Base-by-base conservation (phyloP, 1,139 yeast genomes). In the Debaryomyces singareniensis region DNA sequence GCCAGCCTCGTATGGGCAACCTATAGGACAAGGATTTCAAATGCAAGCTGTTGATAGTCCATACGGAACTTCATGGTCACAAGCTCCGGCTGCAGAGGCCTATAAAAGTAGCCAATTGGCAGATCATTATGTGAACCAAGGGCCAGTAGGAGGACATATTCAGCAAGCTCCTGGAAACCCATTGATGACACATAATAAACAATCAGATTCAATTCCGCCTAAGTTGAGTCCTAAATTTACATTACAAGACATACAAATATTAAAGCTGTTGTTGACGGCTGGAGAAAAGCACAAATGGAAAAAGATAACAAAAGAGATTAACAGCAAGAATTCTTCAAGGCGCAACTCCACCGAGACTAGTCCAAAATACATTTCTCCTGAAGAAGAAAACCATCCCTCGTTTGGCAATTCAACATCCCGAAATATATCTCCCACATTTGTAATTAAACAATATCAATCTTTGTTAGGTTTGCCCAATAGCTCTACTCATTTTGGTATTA, bases 281-380 rank as follows among this genome's bases (percentile, higher is more conserved):
- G 71, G 70, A 5, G 71, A 65, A 35, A 65, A 65, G 37, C 58
- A 61, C 44, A 65, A 65, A 41, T 65, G 71, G 71, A 65, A 65
- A 41, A 68, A 61, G 40, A 61, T 65, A 37, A 65, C 71, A 27
- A 63, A 60, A 40, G 69, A 63, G 34, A 61, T 65, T 31, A 65
- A 65, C 39, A 37, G 37, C 30, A 49, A 46, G 25, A 46, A 50
- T 13, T 51, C 53, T 28, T 38, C 38, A 18, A 34, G 43, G 29
- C 32, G 38, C 27, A 34, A 32, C 20, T 25, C 40, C 15, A 13
- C 31, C 20, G 15, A 14, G 16, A 5, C 14, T 5, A 10, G 21
- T 10, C 34, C 30, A 24, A 34, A 25, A 22, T 18, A 18, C 21
- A 18, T 7, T 18, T n/a, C n/a, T 7, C 34, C 28, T 27, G 37